A percentile compares a stretch with the other conserved stretches of the same genome.
Evolutionary conservation across 208 protist species (phyloP).

Genomic region (Eutreptiella sp.): DNA sequence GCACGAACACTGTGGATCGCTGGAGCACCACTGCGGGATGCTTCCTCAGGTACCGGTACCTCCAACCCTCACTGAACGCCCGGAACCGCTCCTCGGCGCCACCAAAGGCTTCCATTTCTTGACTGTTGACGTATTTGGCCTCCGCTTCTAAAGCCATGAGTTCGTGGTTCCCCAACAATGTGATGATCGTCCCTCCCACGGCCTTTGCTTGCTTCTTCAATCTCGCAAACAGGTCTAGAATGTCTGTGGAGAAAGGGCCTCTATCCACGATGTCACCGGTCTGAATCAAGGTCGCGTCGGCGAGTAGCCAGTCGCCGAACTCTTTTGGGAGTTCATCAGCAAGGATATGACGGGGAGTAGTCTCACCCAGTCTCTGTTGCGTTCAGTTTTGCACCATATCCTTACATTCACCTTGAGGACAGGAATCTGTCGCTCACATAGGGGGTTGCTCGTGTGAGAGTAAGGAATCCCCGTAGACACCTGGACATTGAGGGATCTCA

Average conservation of each 20-base stretch:
- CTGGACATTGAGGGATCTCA: no score
- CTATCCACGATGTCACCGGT: conserved; percentile 57
- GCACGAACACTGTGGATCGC: conserved; percentile 49
- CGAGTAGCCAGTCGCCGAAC: conserved; percentile 43
- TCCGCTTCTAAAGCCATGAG: conserved; percentile 43
- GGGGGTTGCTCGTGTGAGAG: no score
- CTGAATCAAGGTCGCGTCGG: conserved; percentile 50
- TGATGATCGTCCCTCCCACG: conserved; percentile 50
- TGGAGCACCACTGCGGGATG: conserved; percentile 32
- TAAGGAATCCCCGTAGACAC: no score
- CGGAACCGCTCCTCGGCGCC: conserved; percentile 24
- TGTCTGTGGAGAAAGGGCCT: conserved; percentile 39
- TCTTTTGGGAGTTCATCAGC: no score
- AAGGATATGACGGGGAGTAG: no score
- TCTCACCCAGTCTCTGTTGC: no score
- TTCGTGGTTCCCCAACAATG: conserved; percentile 62
- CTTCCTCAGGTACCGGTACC: conserved; percentile 43
- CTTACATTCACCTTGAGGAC: no score
- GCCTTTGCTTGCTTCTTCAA: conserved; percentile 36
- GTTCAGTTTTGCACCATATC: no score
- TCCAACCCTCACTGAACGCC: conserved; percentile 35
- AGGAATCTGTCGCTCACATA: no score
- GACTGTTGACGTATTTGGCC: conserved; percentile 29
- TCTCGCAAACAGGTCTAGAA: conserved; percentile 45
- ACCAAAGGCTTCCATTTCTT: conserved; percentile 30